phyloP scores from a whole-genome alignment of 768 basidiomycete species.

The Fibroporia radiculosa region DNA sequence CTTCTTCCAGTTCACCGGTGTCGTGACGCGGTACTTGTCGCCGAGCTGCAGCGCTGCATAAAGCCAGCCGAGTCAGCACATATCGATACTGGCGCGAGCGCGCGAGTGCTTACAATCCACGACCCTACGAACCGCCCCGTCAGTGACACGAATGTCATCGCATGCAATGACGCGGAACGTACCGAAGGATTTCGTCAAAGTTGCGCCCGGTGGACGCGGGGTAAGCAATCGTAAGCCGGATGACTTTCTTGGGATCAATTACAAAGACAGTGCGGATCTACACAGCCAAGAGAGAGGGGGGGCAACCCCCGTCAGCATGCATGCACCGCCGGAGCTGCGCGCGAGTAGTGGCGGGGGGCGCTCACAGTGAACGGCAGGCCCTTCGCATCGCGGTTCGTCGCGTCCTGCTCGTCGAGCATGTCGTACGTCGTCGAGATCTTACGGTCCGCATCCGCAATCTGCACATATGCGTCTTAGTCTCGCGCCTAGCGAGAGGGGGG shows the following conservation, averaged over 20 bases:
- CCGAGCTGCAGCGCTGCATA: constrained; percentile 75
- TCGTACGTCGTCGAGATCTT: constrained; percentile 83
- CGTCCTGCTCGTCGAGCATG: constrained; percentile 95
- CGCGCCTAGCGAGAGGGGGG: neutral
- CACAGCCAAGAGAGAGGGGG: neutral
- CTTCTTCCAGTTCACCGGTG: constrained; percentile 92
- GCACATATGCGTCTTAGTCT: neutral
- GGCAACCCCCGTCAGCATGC: constrained; percentile 10
- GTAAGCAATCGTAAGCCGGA: constrained; percentile 85
- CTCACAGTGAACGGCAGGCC: constrained; percentile 88
- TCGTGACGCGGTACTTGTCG: constrained; percentile 77
- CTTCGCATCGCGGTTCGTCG: constrained; percentile 78
- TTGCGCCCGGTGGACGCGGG: constrained; percentile 95
- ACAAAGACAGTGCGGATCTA: constrained; percentile 95
- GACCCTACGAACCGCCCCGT: constrained; percentile 34
- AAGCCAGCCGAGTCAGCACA: neutral
- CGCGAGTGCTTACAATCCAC: constrained; percentile 50
- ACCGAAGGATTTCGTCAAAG: constrained; percentile 69
- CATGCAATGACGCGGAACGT: constrained; percentile 1
- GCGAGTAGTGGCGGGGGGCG: neutral
- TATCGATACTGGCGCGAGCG: neutral
- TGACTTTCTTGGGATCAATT: constrained; percentile 94
- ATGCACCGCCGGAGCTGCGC: neutral
- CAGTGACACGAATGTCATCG: neutral
- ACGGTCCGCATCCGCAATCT: constrained; percentile 92